phyloP scores from a whole-genome alignment of 192 early-diverging fungal species.

The Coemansia sp. region DNA sequence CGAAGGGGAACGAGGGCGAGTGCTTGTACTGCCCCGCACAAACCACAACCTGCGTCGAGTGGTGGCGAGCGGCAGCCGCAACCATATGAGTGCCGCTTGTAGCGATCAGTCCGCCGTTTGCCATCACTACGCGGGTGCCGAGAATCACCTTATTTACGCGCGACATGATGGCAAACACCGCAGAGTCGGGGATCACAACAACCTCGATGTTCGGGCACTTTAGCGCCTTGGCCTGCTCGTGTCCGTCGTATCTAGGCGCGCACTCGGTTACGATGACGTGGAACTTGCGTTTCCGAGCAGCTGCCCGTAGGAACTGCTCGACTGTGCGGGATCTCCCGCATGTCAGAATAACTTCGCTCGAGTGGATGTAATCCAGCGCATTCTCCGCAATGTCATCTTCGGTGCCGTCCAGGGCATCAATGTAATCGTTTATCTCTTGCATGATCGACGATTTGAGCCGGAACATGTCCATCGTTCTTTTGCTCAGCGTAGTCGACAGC shows the following conservation, averaged over 20 bases:
- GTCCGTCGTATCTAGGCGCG: constrained; percentile 85
- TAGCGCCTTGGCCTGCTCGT: constrained; percentile 76
- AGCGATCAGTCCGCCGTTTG: constrained; percentile 90
- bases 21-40: constrained; percentile 87
- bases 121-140: constrained; percentile 87
- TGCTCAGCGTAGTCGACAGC: constrained; percentile 32
- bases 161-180: constrained; percentile 96
- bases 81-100: constrained; percentile 76
- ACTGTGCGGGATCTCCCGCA: constrained; percentile 85
- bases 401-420: constrained; percentile 79
- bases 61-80: constrained; percentile 88
- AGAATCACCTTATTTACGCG: constrained; percentile 96
- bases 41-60: constrained; percentile 91
- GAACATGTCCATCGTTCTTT: constrained; percentile 38
- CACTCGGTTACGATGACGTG: constrained; percentile 95
- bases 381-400: constrained; percentile 77
- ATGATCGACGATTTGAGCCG: constrained; percentile 74
- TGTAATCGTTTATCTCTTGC: constrained; percentile 82
- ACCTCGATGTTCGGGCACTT: constrained; percentile 81
- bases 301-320: constrained; percentile 78
- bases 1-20: constrained; percentile 84
- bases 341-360: constrained; percentile 95
- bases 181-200: constrained; percentile 87
- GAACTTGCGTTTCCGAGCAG: constrained; percentile 83
- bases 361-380: constrained; percentile 90